Evolutionary conservation across 768 basidiomycete genomes (phyloP).

Genomic region (Lenzites betulinus): DNA sequence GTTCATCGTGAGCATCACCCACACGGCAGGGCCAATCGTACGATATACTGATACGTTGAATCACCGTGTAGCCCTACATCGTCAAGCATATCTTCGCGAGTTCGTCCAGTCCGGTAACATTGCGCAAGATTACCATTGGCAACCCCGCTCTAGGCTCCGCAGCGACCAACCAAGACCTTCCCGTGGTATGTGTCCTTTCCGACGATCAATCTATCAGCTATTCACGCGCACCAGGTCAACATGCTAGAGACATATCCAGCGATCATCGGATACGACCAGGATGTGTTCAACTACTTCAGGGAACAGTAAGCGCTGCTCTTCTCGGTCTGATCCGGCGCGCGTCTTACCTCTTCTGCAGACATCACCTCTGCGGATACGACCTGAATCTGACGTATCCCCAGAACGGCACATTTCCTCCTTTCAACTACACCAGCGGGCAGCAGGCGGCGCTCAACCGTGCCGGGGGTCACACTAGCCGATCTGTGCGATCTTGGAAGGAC

Average conservation of each 20-base stretch:
- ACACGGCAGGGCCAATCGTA: conserved; percentile 43
- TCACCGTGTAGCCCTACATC: conserved; percentile 62
- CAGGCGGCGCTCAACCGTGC: background rate
- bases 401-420: conserved; percentile 48
- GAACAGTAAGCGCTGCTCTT: conserved; percentile 63
- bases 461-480: background rate
- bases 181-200: conserved; percentile 26
- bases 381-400: conserved; percentile 74
- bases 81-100: conserved; percentile 66
- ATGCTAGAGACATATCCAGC: conserved; percentile 73
- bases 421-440: conserved; percentile 9
- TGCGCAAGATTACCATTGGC: conserved; percentile 69
- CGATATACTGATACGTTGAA: conserved; percentile 53
- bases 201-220: background rate
- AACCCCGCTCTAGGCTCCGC: conserved; percentile 52
- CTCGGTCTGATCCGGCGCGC: conserved; percentile 53
- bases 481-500: conserved; percentile 4
- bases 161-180: conserved; percentile 17
- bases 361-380: conserved; percentile 62
- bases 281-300: conserved; percentile 66
- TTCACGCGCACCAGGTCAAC: conserved; percentile 40
- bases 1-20: conserved; percentile 49
- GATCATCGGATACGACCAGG: conserved; percentile 67
- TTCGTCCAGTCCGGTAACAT: conserved; percentile 61
- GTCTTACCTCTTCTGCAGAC: conserved; percentile 35